Evolutionary conservation across 768 basidiomycete genomes (phyloP), one percentile per base, ranked within the genome.

Genomic region (Epithele typhae): DNA sequence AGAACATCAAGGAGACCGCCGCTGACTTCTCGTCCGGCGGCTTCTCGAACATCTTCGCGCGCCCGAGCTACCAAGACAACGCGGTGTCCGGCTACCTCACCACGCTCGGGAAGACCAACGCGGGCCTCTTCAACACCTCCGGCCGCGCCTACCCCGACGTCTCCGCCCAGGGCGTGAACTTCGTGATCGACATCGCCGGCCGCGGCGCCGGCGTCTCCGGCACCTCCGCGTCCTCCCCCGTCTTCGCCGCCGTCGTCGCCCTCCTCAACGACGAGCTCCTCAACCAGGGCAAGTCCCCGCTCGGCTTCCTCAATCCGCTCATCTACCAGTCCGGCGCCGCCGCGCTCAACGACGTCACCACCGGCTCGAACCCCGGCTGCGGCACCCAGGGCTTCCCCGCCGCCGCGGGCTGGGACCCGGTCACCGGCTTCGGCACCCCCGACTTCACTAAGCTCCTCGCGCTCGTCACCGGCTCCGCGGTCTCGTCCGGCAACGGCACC

Each of bases 101-200:
- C 17, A 49, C 49, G 34, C 57, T 71, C 46, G 64, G 62, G 40
- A 52, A 42, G 46, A 58, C 58, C 2, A 57, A 61, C 52, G 35
- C 40, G 1, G 68, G 70, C 19, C 53, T 57, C 25, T 70, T 65
- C 54, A 61, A 58, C 49, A 37, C 36, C 37, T 60, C 48, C 59
- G 72, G 72, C 25, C 74, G 75, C 37, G 73, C 57, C 3, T 77
- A 66, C 63, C 77, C 77, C 30, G 75, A 77, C 59, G 62, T 77
- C 34, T 60, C 72, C 24, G 71, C 76, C 5, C 59, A 63, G 46
- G 68, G 65, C 5, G 50, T 64, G 33, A 59, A 65, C 51, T 64
- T 65, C 45, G 69, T 85, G 27, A 68, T 67, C 53, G 46, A 58
- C 41, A 36, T 50, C 50, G 43, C 41, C 32, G 54, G 53, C n/a